Conservation (phyloP, 345 rosid genomes). For the Carallia pectinifolia region DNA sequence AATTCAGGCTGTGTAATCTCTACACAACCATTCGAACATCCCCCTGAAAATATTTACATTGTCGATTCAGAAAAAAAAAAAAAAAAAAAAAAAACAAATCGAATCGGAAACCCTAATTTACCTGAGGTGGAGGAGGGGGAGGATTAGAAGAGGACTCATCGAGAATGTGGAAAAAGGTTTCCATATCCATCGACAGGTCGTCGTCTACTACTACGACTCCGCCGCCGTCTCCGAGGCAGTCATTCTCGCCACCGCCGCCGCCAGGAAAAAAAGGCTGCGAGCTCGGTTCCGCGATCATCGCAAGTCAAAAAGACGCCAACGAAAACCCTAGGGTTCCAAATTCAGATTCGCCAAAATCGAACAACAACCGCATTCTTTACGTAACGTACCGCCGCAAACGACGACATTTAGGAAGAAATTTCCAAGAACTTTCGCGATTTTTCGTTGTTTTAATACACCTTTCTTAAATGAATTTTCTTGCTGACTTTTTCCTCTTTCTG, state of each 20-base stretch:
- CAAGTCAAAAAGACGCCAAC: not conserved
- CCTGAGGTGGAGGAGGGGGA: slow-evolving; percentile 13
- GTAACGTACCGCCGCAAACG: not conserved
- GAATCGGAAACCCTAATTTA: not conserved
- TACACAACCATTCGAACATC: no score
- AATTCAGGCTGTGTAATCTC: no score
- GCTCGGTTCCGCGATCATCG: slow-evolving; percentile 9
- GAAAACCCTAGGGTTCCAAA: not conserved
- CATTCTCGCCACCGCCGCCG: slow-evolving; percentile 1
- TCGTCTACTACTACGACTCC: slow-evolving; percentile 5
- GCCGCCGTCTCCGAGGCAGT: not conserved
- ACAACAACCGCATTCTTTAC: not conserved
- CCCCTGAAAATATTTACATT: no score
- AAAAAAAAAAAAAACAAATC: not conserved
- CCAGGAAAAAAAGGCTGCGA: not conserved
- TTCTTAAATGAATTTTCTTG: not conserved
- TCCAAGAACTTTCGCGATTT: not conserved
- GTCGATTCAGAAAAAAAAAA: not conserved
- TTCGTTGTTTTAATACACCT: not conserved
- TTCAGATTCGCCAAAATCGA: not conserved
- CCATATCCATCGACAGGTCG: slow-evolving; percentile 15
- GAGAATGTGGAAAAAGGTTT: slow-evolving; percentile 6
- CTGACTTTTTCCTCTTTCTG: not conserved
- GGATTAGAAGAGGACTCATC: not conserved
- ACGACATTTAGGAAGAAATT: not conserved